Evolutionary conservation across 192 early-diverging fungal species (phyloP), one percentile per base, ranked within the genome.

Genomic region (Coemansia sp.): DNA sequence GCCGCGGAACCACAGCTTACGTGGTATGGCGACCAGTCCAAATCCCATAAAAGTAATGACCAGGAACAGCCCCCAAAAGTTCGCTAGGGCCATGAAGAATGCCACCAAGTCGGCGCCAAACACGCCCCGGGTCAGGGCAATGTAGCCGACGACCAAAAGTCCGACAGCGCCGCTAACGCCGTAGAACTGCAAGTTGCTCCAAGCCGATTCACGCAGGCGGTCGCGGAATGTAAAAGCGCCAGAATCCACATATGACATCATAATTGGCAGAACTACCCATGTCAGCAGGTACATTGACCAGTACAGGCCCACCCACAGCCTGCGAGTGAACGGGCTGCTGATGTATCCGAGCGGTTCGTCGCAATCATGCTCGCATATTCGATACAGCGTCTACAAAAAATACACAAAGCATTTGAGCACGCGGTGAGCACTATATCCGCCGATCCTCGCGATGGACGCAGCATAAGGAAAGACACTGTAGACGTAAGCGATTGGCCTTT

Each of bases 11-110:
- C 94, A 98, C 45, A 96, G 79, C 61, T 82, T 74, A 49, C 94
- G 85, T 19, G 96, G 96, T 37, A 98, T 82, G 32, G 93, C 88
- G 0, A 98, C 93, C 53, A 97, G 78, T 0, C 96, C 96, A 73
- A 94, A 94, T 18, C 94, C 93, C 87, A 98, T 88, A 70, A 97
- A 90, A 2, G 93, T 83, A 52, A 93, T 90, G 26, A 92, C 86
- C 16, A 96, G 86, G 22, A 94, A 71, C 29, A 98, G 82, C 43
- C 96, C 96, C 90, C 91, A 98, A 61, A 92, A 94, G 78, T 98
- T 98, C 38, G 92, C 90, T 50, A 90, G 86, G 0, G 96, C 94
- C 88, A 98, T 98, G 23, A 93, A 79, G 57, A 93, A 89, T 2
- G 86, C 87, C 23, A 89, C 77, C 19, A 98, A 67, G 54, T 76